Evolutionary conservation across 345 rosid genomes (phyloP).

Genomic region (Populus pruinosa): DNA sequence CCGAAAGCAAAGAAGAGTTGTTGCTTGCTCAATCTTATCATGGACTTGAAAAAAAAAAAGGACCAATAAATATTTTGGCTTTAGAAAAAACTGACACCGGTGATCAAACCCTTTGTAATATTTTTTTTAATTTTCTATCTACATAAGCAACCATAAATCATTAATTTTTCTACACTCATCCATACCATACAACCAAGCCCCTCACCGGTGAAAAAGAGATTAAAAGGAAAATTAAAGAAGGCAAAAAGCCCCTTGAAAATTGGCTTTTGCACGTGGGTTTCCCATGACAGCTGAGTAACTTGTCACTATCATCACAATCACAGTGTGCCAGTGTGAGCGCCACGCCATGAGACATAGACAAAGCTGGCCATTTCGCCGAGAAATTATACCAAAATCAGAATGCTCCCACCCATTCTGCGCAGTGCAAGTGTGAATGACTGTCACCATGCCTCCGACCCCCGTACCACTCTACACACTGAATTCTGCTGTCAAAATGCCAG

Average conservation of each 20-base stretch:
- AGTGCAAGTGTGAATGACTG: background rate
- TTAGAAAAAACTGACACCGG: too few relatives aligned
- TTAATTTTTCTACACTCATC: background rate
- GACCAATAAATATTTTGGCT: too few relatives aligned
- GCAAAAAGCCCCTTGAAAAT: constrained; percentile 9
- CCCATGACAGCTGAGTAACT: background rate
- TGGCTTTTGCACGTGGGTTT: constrained; percentile 42
- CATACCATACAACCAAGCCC: background rate
- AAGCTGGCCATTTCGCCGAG: constrained; percentile 15
- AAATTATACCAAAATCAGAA: constrained; percentile 2
- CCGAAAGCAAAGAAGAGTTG: too few relatives aligned
- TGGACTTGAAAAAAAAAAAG: too few relatives aligned
- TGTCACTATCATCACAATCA: constrained; percentile 24
- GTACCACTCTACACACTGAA: background rate
- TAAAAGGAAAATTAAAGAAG: background rate
- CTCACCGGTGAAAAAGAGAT: background rate
- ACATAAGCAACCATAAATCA: background rate
- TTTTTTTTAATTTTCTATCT: background rate
- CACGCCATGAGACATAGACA: constrained; percentile 7
- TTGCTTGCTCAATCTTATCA: too few relatives aligned
- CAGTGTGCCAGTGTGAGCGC: background rate
- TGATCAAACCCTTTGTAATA: too few relatives aligned
- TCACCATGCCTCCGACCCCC: background rate
- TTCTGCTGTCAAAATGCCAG: background rate
- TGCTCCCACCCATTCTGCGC: constrained; percentile 1